Evolutionary conservation across 176 grass and related monocot species (phyloP).

Genomic region (Canna indica): DNA sequence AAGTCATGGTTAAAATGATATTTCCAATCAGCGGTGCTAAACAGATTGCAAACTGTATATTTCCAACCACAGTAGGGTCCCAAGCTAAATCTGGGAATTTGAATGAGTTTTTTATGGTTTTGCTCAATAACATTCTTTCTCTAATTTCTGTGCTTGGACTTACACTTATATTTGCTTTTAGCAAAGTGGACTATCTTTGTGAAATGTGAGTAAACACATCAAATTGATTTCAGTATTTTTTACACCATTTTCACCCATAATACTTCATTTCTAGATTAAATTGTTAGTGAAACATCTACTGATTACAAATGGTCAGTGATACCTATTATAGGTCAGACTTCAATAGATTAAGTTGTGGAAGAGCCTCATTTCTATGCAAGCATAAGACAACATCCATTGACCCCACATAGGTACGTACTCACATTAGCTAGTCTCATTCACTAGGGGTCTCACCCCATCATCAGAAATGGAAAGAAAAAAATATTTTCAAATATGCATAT

Average conservation of each 20-base stretch:
- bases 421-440: no score
- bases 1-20: no score
- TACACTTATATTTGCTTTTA: conserved; percentile 63
- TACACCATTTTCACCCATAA: neutral
- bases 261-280: neutral
- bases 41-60: no score
- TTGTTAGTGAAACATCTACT: no score
- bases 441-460: no score
- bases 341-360: neutral
- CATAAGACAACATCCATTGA: no score
- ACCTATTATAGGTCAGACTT: neutral
- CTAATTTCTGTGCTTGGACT: conserved; percentile 69
- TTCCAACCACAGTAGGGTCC: no score
- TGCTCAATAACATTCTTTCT: conserved; percentile 89
- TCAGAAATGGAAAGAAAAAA: no score
- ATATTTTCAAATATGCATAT: no score
- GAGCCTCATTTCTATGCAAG: no score
- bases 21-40: no score
- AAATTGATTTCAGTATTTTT: neutral
- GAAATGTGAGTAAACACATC: conserved; percentile 58
- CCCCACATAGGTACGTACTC: no score
- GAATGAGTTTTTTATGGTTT: conserved; percentile 95
- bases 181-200: conserved; percentile 70
- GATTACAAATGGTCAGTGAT: neutral
- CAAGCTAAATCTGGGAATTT: conserved; percentile 91